Evolutionary conservation across 805 yeast species (phyloP).

Genomic region (Kodamaea hsintzibuensis): DNA sequence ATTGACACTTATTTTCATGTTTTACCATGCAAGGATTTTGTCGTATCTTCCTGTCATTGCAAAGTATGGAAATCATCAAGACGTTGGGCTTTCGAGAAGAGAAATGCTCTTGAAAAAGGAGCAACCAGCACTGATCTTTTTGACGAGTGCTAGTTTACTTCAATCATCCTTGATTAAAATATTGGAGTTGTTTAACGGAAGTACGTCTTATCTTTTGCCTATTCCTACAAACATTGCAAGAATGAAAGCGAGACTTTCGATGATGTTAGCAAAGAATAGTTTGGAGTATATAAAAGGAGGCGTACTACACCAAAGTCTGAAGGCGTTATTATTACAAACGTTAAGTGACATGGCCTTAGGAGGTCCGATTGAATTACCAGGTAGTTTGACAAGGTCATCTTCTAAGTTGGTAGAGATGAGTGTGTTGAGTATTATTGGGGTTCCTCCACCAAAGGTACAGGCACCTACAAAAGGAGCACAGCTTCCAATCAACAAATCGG

Average conservation of each 20-base stretch:
- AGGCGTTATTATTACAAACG: slow-evolving; percentile 51
- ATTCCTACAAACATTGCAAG: slow-evolving; percentile 64
- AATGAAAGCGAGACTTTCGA: slow-evolving; percentile 61
- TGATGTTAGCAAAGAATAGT: slow-evolving; percentile 71
- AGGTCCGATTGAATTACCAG: slow-evolving; percentile 55
- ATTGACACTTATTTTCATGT: slow-evolving; percentile 49
- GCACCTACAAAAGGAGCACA: not conserved
- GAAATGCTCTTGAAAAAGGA: slow-evolving; percentile 40
- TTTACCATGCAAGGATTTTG: slow-evolving; percentile 44
- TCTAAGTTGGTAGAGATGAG: slow-evolving; percentile 58
- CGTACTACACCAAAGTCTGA: slow-evolving; percentile 70
- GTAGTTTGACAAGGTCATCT: slow-evolving; percentile 59
- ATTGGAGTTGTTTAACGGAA: slow-evolving; percentile 48
- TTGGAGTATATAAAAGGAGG: slow-evolving; percentile 85
- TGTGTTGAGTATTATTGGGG: slow-evolving; percentile 60
- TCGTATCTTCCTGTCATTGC: slow-evolving; percentile 44
- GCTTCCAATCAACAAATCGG: not conserved
- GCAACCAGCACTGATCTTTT: slow-evolving; percentile 27
- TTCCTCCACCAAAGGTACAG: slow-evolving; percentile 33
- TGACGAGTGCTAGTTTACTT: slow-evolving; percentile 62
- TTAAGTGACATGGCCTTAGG: slow-evolving; percentile 53
- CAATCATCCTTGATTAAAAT: slow-evolving; percentile 70
- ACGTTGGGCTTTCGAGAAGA: slow-evolving; percentile 42
- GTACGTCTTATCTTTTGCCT: slow-evolving; percentile 52
- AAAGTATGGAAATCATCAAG: slow-evolving; percentile 41